A percentile compares a stretch with the other conserved stretches of the same genome.
These are phyloP conservation scores for Coemansia sp. DNA, from an alignment of 192 early-diverging fungal species.

Conservation along the genomic window DNA sequence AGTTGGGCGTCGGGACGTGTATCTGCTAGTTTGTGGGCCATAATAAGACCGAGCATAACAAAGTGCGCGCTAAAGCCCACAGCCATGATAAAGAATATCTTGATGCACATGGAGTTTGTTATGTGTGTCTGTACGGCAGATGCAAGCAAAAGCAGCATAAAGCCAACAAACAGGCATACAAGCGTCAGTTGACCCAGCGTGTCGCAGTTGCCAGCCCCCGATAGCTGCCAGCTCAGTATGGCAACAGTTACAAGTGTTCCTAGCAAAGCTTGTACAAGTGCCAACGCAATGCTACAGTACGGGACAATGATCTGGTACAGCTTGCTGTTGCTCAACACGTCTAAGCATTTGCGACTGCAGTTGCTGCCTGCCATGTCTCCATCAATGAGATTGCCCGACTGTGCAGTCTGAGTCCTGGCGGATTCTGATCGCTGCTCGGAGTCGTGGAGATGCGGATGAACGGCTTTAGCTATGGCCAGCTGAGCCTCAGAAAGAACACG, in stretches of 20 bases:
- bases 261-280: slow-evolving; percentile 9
- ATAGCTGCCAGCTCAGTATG: slow-evolving; percentile 4
- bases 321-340: not conserved
- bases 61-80: slow-evolving; percentile 19
- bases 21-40: not conserved
- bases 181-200: not conserved
- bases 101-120: slow-evolving; percentile 26
- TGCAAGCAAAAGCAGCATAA: slow-evolving; percentile 17
- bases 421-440: not conserved
- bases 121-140: slow-evolving; percentile 33
- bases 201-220: slow-evolving; percentile 5
- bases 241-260: slow-evolving; percentile 1
- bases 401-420: not conserved
- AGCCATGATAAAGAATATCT: slow-evolving; percentile 31
- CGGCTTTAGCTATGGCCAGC: slow-evolving; percentile 20
- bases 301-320: slow-evolving; percentile 8
- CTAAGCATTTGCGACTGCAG: not conserved
- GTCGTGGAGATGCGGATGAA: slow-evolving; percentile 15
- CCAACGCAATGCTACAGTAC: slow-evolving; percentile 18
- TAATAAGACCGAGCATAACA: slow-evolving; percentile 9
- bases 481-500: slow-evolving; percentile 5
- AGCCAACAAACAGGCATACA: slow-evolving; percentile 8
- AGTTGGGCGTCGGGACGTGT: too few relatives aligned
- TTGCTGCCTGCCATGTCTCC: not conserved
- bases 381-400: not conserved